Evolutionary conservation across 345 rosid genomes (phyloP).

Genomic region (Populus pruinosa): DNA sequence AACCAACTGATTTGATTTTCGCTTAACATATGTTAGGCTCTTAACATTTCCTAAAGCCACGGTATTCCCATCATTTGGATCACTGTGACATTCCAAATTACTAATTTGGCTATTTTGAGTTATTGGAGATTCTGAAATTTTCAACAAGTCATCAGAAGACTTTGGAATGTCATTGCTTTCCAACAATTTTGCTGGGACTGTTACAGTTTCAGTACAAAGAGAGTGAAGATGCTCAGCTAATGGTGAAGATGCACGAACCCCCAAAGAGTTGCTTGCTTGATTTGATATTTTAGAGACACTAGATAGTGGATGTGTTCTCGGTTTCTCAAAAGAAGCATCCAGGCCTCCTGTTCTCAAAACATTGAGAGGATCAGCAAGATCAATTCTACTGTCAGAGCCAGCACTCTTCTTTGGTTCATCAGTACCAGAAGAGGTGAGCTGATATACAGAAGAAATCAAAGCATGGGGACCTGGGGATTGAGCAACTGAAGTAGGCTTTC

Average conservation of each 20-base stretch:
- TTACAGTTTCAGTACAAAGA: slow-evolving; percentile 36
- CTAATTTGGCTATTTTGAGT: slow-evolving; percentile 39
- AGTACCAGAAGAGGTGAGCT: slow-evolving; percentile 35
- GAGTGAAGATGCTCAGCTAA: slow-evolving; percentile 38
- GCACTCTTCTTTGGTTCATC: slow-evolving; percentile 44
- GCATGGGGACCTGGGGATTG: slow-evolving; percentile 38
- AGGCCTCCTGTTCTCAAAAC: slow-evolving; percentile 33
- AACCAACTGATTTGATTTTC: slow-evolving; percentile 80
- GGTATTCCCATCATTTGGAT: slow-evolving; percentile 32
- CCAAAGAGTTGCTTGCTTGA: slow-evolving; percentile 25
- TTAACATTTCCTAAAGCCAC: not conserved
- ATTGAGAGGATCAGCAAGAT: slow-evolving; percentile 29
- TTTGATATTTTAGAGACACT: slow-evolving; percentile 40
- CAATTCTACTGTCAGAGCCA: slow-evolving; percentile 37
- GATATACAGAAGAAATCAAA: slow-evolving; percentile 37
- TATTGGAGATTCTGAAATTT: slow-evolving; percentile 32
- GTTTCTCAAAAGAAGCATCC: slow-evolving; percentile 46
- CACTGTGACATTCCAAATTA: slow-evolving; percentile 36
- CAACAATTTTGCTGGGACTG: slow-evolving; percentile 36
- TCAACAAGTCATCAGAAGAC: slow-evolving; percentile 36
- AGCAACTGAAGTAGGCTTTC: slow-evolving; percentile 49
- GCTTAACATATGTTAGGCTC: slow-evolving; percentile 54
- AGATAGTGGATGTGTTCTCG: slow-evolving; percentile 49
- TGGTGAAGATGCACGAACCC: slow-evolving; percentile 33
- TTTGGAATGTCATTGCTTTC: slow-evolving; percentile 39